Evolutionary conservation across 768 basidiomycete genomes (phyloP).

Genomic region (Psilocybe sp.): DNA sequence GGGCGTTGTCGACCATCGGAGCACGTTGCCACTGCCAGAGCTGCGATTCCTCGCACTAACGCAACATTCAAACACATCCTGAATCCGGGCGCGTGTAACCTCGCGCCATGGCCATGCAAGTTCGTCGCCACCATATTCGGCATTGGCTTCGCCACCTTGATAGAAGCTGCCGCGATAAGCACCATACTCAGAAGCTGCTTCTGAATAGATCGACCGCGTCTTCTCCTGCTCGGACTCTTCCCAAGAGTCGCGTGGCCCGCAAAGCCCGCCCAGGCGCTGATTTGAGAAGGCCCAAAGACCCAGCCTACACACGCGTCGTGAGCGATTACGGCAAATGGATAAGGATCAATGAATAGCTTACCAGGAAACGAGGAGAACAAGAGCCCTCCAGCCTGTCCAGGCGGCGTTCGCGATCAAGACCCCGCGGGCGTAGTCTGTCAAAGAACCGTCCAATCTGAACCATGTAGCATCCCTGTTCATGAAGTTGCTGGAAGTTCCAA

Average conservation of each 20-base stretch:
- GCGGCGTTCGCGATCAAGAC: slow-evolving; percentile 76
- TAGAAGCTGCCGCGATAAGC: slow-evolving; percentile 18
- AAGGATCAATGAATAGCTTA: slow-evolving; percentile 27
- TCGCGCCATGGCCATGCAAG: slow-evolving; percentile 83
- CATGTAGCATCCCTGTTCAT: slow-evolving; percentile 67
- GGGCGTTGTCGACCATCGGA: slow-evolving; percentile 31
- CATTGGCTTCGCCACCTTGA: slow-evolving; percentile 6
- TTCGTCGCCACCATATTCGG: slow-evolving; percentile 34
- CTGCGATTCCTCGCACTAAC: slow-evolving; percentile 28
- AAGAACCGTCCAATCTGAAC: slow-evolving; percentile 63
- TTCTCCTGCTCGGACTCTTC: slow-evolving; percentile 77
- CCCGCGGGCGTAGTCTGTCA: slow-evolving; percentile 77
- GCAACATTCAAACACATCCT: slow-evolving; percentile 84
- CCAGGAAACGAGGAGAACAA: slow-evolving; percentile 73
- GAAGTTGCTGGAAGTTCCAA: background rate
- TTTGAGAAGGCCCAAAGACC: slow-evolving; percentile 80
- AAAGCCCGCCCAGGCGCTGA: slow-evolving; percentile 75
- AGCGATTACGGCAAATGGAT: background rate
- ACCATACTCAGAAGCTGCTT: slow-evolving; percentile 39
- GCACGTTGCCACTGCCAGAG: slow-evolving; percentile 13
- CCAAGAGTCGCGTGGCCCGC: slow-evolving; percentile 82
- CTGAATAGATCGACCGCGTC: slow-evolving; percentile 45
- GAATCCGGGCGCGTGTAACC: slow-evolving; percentile 64
- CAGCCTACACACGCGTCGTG: slow-evolving; percentile 39
- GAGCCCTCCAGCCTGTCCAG: slow-evolving; percentile 75